Base-by-base conservation (phyloP, 257 asterid genomes). In the Pogostemon cablin region DNA sequence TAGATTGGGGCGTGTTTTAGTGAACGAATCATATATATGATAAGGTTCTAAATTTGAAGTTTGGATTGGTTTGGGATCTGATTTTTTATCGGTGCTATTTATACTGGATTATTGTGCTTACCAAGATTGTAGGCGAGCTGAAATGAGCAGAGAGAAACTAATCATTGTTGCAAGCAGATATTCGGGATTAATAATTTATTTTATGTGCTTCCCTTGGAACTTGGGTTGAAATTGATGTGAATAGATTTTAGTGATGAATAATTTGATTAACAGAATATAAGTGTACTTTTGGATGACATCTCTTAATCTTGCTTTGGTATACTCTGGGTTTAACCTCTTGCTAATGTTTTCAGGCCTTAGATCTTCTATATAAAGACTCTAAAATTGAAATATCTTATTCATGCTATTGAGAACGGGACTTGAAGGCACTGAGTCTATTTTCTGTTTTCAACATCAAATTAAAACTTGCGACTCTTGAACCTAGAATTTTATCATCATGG, bases 1-100 rank as follows among this genome's bases (percentile, higher is more conserved):
- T 43, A 39, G 47, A 56, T 48, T 53, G 60, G 52, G 50, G 32
- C 32, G 44, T 75, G 67, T 25, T 66, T 32, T 10, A 41, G 60
- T 61, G 47, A 46, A 48, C 77, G 55, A 2, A 37, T 38, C 10
- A 43, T 44, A 35, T n/a, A 5, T 68, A 9, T 15, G 15, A 42
- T 71, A 48, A 44, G 49, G 58, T 71, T 62, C 71, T 35, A 32
- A 50, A 34, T 70, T 58, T 56, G 71, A 46, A 63, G 67, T 20
- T 56, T 59, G 5, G 34, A 48, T 73, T 66, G 60, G 48, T 48
- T 71, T 59, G 17, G 66, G 73, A 71, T 74, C 40, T 74, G 73
- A 66, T 42, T 70, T 70, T 9, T 54, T 38, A 35, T 62, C 37
- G 62, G 20, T 67, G 49, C 55, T 39, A 70, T 62, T 60, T 37